Evolutionary conservation across 176 grass and related monocot species (phyloP).

Genomic region (Carex parvula): DNA sequence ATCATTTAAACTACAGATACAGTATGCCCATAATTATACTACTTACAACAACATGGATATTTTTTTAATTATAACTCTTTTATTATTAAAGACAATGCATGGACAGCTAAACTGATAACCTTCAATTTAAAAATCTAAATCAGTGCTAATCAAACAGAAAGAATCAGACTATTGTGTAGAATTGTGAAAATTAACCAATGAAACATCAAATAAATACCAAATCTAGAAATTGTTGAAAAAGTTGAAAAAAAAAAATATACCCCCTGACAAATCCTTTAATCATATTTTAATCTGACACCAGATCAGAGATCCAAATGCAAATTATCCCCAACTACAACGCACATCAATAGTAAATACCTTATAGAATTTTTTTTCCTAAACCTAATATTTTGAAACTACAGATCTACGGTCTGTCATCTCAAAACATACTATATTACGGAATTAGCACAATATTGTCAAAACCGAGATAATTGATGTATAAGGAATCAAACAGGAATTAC

Average conservation of each 20-base stretch:
- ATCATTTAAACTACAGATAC: not conserved
- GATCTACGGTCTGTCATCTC: conserved; percentile 14
- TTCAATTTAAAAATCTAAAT: not conserved
- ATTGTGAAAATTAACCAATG: not conserved
- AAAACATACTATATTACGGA: not conserved
- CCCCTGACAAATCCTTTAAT: not conserved
- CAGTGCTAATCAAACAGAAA: not conserved
- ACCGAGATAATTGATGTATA: not conserved
- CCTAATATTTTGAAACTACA: conserved; percentile 3
- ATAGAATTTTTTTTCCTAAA: not conserved
- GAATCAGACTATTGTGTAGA: not conserved
- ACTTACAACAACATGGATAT: not conserved
- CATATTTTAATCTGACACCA: conserved; percentile 2
- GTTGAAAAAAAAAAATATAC: not conserved
- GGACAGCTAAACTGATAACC: conserved; percentile 1
- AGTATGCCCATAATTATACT: not conserved
- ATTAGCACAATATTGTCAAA: not conserved
- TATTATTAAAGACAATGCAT: not conserved
- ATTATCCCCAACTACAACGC: not conserved
- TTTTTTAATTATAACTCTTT: not conserved
- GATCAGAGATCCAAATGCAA: conserved; percentile 11
- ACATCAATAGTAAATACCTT: conserved; percentile 5
- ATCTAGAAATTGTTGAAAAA: not conserved
- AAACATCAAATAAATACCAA: not conserved
- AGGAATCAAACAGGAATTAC: conserved; percentile 14